Conservation (phyloP, 192 early-diverging fungal species). For the Gigaspora rosea region DNA sequence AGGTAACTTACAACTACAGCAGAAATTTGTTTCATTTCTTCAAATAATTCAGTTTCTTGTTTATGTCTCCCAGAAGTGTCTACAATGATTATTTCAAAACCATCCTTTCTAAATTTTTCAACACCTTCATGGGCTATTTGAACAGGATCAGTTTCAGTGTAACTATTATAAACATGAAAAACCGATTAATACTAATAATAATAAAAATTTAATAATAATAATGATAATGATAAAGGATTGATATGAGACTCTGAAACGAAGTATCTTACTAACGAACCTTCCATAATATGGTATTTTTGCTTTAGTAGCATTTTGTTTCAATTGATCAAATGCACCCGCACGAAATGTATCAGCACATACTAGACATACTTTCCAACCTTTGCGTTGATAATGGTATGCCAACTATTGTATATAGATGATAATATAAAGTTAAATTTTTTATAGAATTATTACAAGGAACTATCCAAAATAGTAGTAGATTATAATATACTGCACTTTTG, state of each 20-base stretch:
- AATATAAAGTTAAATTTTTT: neutral
- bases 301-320: slow-evolving; percentile 96
- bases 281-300: slow-evolving; percentile 98
- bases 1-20: slow-evolving; percentile 61
- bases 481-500: slow-evolving; percentile 56
- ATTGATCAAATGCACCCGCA: slow-evolving; percentile 97
- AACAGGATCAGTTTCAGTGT: slow-evolving; percentile 92
- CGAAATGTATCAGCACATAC: slow-evolving; percentile 97
- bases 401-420: slow-evolving; percentile 43
- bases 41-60: slow-evolving; percentile 92
- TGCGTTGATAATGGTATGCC: slow-evolving; percentile 87
- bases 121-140: slow-evolving; percentile 91
- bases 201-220: no score
- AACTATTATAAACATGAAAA: slow-evolving; percentile 50
- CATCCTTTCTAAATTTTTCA: slow-evolving; percentile 87
- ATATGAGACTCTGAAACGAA: neutral
- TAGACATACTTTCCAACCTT: slow-evolving; percentile 90
- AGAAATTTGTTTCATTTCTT: slow-evolving; percentile 95
- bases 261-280: slow-evolving; percentile 41
- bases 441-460: slow-evolving; percentile 7
- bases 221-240: no score
- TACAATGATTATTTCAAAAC: slow-evolving; percentile 97
- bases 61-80: slow-evolving; percentile 97
- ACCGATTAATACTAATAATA: neutral
- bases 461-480: neutral